phyloP scores from a whole-genome alignment of 805 yeast genomes.

The Starmera caribaea region DNA sequence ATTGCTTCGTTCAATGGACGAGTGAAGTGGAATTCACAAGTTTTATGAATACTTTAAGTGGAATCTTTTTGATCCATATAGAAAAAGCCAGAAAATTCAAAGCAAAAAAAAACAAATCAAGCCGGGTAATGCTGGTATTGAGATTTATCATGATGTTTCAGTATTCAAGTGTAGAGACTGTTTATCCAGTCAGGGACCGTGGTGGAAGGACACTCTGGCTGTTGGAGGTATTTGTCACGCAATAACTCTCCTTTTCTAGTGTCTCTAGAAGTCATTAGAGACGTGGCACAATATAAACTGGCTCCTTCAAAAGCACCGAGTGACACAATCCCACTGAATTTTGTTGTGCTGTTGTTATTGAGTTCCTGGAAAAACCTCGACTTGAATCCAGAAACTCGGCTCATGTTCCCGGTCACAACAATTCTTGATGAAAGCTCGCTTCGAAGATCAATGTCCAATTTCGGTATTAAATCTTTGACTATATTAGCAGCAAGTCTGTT shows the following conservation, averaged over 20 bases:
- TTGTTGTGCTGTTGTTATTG: neutral
- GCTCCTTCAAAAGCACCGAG: constrained; percentile 19
- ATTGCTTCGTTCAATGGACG: neutral
- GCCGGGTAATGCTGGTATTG: no score
- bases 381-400: constrained; percentile 15
- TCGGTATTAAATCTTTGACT: constrained; percentile 1
- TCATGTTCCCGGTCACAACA: constrained; percentile 18
- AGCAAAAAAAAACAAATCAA: no score
- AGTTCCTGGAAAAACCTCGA: constrained; percentile 8
- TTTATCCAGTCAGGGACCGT: neutral
- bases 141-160: no score
- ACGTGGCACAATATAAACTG: constrained; percentile 16
- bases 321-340: constrained; percentile 4
- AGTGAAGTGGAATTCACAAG: neutral
- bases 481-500: constrained; percentile 3
- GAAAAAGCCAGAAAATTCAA: no score
- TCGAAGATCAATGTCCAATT: constrained; percentile 10
- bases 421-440: constrained; percentile 5
- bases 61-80: no score
- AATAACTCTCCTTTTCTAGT: neutral
- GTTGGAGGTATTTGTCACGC: neutral
- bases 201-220: no score
- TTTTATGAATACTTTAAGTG: no score
- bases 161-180: neutral
- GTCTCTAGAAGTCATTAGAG: constrained; percentile 8